These are phyloP conservation scores for Oryza brachyantha DNA, from an alignment of 176 grass and related monocot genomes.

Conservation along the genomic window DNA sequence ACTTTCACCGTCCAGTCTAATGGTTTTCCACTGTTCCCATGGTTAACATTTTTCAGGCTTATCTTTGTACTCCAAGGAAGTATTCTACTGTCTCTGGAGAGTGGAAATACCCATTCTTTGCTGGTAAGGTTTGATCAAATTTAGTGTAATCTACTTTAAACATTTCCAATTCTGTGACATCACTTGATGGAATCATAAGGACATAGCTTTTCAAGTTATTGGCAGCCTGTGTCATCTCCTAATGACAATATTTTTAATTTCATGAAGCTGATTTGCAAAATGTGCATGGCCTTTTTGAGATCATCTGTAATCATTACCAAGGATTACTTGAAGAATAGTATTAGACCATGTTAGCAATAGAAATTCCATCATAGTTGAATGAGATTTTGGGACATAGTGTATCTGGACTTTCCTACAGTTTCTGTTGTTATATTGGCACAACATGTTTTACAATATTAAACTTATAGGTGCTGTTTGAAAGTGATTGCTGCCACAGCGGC, in stretches of 20 bases:
- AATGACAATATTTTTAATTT: neutral
- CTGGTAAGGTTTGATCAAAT: conserved; percentile 55
- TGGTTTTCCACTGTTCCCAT: conserved; percentile 15
- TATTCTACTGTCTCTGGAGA: conserved; percentile 48
- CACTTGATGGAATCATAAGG: neutral
- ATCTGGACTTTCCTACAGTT: neutral
- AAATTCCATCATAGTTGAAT: neutral
- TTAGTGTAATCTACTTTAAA: neutral
- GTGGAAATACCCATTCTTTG: conserved; percentile 46
- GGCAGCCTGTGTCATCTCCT: neutral
- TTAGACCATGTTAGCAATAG: neutral
- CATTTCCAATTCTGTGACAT: conserved; percentile 1
- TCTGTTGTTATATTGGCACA: neutral
- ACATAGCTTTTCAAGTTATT: neutral
- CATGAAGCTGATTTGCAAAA: conserved; percentile 17
- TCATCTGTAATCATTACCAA: neutral
- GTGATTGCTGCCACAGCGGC: too few relatives aligned
- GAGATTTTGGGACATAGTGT: neutral
- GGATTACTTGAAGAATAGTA: neutral
- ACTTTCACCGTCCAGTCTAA: conserved; percentile 4
- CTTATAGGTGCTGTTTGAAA: too few relatives aligned
- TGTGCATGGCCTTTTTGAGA: neutral
- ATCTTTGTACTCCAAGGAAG: conserved; percentile 83
- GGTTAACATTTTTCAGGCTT: conserved; percentile 58
- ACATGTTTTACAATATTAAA: too few relatives aligned